Base-by-base conservation (phyloP, 352 stramenopile species). In the Phytophthora chlamydospora region DNA sequence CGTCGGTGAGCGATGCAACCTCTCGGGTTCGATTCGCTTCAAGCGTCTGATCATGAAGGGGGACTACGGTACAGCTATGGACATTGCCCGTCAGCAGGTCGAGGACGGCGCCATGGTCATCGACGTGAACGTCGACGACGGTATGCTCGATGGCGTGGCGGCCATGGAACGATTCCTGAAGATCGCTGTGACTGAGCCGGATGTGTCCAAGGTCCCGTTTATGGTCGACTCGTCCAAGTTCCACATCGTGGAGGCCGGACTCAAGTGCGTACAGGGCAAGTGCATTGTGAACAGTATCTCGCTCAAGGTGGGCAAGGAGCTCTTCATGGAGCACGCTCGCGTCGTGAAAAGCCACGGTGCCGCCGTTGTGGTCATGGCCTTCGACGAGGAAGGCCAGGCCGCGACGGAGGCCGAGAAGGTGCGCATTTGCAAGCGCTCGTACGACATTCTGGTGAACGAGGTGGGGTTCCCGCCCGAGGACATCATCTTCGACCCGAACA, bases 161-260 rank as follows among this genome's bases (percentile, higher is more conserved):
- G 95, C 95, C 9, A 98, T 99, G 96, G 90, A 98, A 62, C 97
- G 97, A 58, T 99, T 99, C 80, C 76, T 98, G 9, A 98, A 98
- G 80, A 98, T 99, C 71, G 94, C 95, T 19, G 90, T 98, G 19
- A 98, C 96, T 6, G 96, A 98, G 62, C 96, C 95, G 0, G 96
- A 98, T 59, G 89, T 98, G 2, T 85, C 89, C 35, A 98, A 98
- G 69, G 94, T 98, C 24, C 96, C 96, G 19, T 98, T 99, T 73
- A 98, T 99, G 96, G 78, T 99, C 48, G 96, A 99, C 68, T 97
- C 94, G 21, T 98, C 94, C 41, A 99, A 99, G 76, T 99, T 98
- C 75, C 91, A 98, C 56, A 98, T 99, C 60, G 90, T 98, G 11
- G 86, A 98, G 69, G 94, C 94, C 33, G 96, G 96, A n/a, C 79